Base-by-base conservation (phyloP, 495 filamentous ascomycete species). In the Trichoderma gamsii region DNA sequence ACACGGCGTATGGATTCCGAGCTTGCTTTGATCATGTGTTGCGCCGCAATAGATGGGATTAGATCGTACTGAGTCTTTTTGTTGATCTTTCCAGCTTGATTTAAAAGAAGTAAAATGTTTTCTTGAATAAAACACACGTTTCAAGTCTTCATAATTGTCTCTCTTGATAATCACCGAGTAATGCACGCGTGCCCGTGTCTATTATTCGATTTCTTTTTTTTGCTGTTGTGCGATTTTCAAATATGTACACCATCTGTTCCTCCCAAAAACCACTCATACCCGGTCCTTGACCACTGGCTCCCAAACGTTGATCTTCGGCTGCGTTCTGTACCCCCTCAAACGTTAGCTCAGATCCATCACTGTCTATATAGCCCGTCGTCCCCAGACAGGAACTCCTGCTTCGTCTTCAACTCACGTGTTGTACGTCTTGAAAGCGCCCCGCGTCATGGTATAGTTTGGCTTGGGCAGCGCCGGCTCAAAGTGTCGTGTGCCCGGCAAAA, bases 391-490 rank as follows among this genome's bases (percentile, higher is more conserved):
- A 44, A n/a, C 56, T 63, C 56, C 29, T 13, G 56, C 21, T 13
- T 35, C 13, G n/a, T 35, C 13, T 1, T 38, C 15, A 12, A 87
- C 91, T 74, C 76, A 97, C 94, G 95, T 99, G 78, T 85, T 96
- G 77, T 97, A 99, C 18, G 96, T 85, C 82, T 90, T 94, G 82
- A 86, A 99, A 13, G 92, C 93, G 66, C 83, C 92, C 66, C 91
- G 86, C 65, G 81, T 87, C 56, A 82, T 77, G 18, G 95, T 97
- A 70, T 86, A 77, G 76, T 89, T 96, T 63, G 90, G 87, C 61
- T 88, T 79, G 75, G 95, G 93, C 43, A 83, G 81, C 32, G 84
- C 76, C 41, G 80, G 70, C 72, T 96, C 92, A 95, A 93, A 98
- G 38, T 78, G 73, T 49, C 92, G 84, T 46, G 83, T 74, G 67